These are phyloP conservation scores for Microdochium bolleyi DNA, from an alignment of 2,329 filamentous ascomycete genomes.

Conservation along the genomic window DNA sequence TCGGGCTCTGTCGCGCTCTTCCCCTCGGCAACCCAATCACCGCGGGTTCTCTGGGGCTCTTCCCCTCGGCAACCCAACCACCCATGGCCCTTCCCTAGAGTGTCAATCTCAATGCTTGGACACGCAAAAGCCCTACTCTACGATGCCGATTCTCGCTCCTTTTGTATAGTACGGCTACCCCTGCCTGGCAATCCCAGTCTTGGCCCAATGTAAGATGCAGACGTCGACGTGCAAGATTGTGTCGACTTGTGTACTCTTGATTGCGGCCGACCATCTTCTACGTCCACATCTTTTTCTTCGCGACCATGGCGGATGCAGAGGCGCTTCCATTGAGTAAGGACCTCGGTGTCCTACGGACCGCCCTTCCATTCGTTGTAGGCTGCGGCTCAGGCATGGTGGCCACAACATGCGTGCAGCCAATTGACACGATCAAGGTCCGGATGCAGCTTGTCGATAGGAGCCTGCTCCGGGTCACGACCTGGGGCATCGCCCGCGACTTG, in stretches of 20 bases:
- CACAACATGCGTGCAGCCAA: conserved; percentile 57
- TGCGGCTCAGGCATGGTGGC: conserved; percentile 61
- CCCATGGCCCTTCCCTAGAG: not conserved
- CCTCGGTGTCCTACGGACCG: not conserved
- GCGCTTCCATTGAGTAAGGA: not conserved
- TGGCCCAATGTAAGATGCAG: not conserved
- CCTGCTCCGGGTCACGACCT: conserved; percentile 46
- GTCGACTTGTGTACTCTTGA: not conserved
- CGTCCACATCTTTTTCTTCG: not conserved
- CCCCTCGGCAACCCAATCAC: not conserved
- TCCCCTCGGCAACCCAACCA: not conserved
- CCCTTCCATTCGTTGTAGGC: conserved; percentile 54
- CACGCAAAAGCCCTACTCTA: not conserved
- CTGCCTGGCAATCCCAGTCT: not conserved
- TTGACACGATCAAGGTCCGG: conserved; percentile 69
- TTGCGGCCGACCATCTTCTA: not conserved
- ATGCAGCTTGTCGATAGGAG: conserved; percentile 62
- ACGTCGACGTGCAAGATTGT: not conserved
- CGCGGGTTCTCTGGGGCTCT: not conserved
- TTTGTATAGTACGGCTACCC: not conserved
- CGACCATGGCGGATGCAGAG: not conserved
- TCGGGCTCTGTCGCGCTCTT: not conserved
- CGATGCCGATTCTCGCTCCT: not conserved
- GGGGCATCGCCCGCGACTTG: conserved; percentile 53
- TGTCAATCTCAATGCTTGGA: not conserved